Evolutionary conservation across 257 asterid genomes (phyloP).

Genomic region (Marsdenia floribunda): DNA sequence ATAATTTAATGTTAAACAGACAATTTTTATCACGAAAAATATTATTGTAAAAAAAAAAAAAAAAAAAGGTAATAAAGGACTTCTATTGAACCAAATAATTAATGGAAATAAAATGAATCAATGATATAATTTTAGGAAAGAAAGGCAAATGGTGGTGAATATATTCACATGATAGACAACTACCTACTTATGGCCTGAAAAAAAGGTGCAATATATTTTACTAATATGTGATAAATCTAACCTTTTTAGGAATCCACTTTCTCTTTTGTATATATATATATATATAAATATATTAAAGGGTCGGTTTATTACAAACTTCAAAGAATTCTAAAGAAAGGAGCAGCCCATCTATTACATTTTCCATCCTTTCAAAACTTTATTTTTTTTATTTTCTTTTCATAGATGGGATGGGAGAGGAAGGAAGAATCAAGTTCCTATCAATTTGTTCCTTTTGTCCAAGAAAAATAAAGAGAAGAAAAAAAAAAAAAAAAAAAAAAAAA

Average conservation of each 20-base stretch:
- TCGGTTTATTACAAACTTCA: neutral
- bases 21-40: no score
- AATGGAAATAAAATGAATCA: neutral
- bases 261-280: neutral
- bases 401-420: neutral
- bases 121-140: neutral
- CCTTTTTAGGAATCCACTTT: neutral
- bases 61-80: no score
- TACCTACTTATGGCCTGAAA: neutral
- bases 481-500: neutral
- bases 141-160: neutral
- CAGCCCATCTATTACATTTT: neutral
- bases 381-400: no score
- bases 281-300: no score
- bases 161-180: neutral
- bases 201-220: no score
- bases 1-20: no score
- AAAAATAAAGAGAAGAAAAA: neutral
- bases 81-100: neutral
- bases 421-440: slow-evolving; percentile 14
- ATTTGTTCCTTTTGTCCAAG: neutral
- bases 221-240: neutral
- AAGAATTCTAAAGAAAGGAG: neutral
- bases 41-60: no score
- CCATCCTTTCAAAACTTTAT: neutral